Evolutionary conservation across 2,329 filamentous ascomycete genomes (phyloP).

Genomic region (Aspergillus sp.): DNA sequence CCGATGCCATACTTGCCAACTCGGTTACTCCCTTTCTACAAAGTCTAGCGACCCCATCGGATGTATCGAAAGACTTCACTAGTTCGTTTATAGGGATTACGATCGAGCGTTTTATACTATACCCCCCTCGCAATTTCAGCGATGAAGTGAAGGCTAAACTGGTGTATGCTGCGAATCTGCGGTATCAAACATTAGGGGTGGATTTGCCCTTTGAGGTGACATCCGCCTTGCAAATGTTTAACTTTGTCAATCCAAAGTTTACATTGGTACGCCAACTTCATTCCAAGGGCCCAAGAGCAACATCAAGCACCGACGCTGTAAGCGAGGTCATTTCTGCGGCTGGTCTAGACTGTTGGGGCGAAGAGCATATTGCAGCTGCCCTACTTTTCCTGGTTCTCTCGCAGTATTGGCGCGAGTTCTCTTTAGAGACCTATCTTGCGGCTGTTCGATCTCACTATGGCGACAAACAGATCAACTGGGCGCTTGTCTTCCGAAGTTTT

Average conservation of each 20-base stretch:
- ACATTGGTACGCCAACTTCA: conserved; percentile 67
- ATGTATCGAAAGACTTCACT: conserved; percentile 65
- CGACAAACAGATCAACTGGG: conserved; percentile 61
- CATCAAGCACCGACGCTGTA: conserved; percentile 70
- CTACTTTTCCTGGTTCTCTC: conserved; percentile 69
- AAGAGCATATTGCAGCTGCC: conserved; percentile 79
- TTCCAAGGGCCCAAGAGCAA: conserved; percentile 71
- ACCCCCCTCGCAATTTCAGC: conserved; percentile 83
- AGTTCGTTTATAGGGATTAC: conserved; percentile 74
- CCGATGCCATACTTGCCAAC: conserved; percentile 83
- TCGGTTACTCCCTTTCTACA: conserved; percentile 77
- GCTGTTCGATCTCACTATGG: conserved; percentile 57
- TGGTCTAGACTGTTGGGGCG: conserved; percentile 66
- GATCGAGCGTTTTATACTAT: conserved; percentile 81
- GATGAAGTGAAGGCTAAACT: conserved; percentile 69
- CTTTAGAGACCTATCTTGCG: conserved; percentile 65
- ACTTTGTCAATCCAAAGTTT: conserved; percentile 41
- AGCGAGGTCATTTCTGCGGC: conserved; percentile 59
- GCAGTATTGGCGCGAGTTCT: conserved; percentile 64
- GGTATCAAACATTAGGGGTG: conserved; percentile 62
- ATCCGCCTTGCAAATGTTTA: conserved; percentile 47
- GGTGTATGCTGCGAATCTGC: conserved; percentile 62
- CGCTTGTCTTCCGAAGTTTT: conserved; percentile 73
- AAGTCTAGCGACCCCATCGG: conserved; percentile 66
- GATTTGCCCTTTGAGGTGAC: conserved; percentile 45